Evolutionary conservation across 2,329 filamentous ascomycete species (phyloP).

Genomic region (Fusarium annulatum): DNA sequence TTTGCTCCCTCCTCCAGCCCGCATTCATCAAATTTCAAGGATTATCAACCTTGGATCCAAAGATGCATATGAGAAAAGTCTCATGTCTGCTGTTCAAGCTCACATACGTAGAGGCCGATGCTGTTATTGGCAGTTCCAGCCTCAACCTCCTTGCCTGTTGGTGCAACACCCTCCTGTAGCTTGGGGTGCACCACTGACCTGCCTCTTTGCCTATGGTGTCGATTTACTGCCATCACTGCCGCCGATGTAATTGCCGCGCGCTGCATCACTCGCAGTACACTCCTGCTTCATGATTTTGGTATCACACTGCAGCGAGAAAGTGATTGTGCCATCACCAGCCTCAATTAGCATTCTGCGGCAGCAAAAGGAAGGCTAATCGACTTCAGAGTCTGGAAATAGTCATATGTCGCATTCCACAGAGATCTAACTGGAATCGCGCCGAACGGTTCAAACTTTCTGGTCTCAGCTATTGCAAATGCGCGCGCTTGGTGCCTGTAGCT

Average conservation of each 20-base stretch:
- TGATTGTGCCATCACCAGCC: constrained; percentile 26
- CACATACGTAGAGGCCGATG: not conserved
- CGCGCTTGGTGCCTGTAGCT: constrained; percentile 31
- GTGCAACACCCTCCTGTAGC: constrained; percentile 31
- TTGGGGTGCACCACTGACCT: constrained; percentile 31
- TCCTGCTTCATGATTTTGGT: constrained; percentile 17
- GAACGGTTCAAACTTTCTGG: constrained; percentile 30
- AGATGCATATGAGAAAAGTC: not conserved
- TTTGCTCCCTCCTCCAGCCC: constrained; percentile 25
- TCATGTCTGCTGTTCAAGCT: not conserved
- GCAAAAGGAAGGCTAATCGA: constrained; percentile 28
- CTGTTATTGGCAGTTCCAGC: constrained; percentile 31
- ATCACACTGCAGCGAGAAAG: constrained; percentile 27
- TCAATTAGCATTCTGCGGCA: constrained; percentile 16
- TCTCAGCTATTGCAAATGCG: constrained; percentile 26
- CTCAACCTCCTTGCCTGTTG: constrained; percentile 10
- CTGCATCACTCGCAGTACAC: constrained; percentile 9
- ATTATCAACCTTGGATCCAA: constrained; percentile 4
- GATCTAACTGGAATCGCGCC: constrained; percentile 57
- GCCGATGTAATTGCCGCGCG: constrained; percentile 7
- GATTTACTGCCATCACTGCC: constrained; percentile 19
- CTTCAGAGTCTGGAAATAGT: constrained; percentile 54
- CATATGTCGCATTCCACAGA: constrained; percentile 59
- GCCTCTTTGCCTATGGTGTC: constrained; percentile 14
- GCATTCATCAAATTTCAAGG: constrained; percentile 23